These are phyloP conservation scores for Babesia ovis DNA, from an alignment of 169 alveolate genomes.

Conservation along the genomic window DNA sequence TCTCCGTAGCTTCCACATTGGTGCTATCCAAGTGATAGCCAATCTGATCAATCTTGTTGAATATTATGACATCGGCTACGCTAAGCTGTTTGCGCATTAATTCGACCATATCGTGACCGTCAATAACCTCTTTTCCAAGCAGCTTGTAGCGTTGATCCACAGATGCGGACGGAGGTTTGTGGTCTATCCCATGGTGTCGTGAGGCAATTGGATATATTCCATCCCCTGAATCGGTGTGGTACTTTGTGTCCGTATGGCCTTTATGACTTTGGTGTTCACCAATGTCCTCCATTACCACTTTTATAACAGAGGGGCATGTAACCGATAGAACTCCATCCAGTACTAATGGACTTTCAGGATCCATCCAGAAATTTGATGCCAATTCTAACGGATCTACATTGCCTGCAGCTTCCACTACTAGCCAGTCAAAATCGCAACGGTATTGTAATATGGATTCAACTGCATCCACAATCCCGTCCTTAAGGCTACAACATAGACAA, in stretches of 20 bases:
- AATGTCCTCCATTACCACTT: neutral
- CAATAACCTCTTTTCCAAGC: slow-evolving; percentile 15
- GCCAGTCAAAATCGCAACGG: slow-evolving; percentile 48
- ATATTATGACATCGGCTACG: slow-evolving; percentile 78
- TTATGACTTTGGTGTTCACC: neutral
- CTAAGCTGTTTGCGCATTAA: slow-evolving; percentile 70
- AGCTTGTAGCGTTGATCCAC: slow-evolving; percentile 13
- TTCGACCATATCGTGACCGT: slow-evolving; percentile 21
- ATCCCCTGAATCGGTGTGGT: neutral
- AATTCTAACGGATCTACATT: slow-evolving; percentile 53
- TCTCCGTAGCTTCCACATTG: neutral
- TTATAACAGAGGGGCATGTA: slow-evolving; percentile 39
- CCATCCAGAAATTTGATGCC: slow-evolving; percentile 61
- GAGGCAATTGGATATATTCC: neutral
- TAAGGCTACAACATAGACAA: slow-evolving; percentile 87
- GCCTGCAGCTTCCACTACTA: slow-evolving; percentile 66
- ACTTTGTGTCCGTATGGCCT: neutral
- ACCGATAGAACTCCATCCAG: slow-evolving; percentile 64
- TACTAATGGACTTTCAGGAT: slow-evolving; percentile 40
- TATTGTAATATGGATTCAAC: slow-evolving; percentile 48
- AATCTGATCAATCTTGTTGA: slow-evolving; percentile 74
- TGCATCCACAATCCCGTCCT: slow-evolving; percentile 77
- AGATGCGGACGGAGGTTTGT: neutral
- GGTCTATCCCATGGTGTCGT: neutral
- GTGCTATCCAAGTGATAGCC: neutral